phyloP scores from a whole-genome alignment of 2,329 filamentous ascomycete species.

The Cytospora mali region DNA sequence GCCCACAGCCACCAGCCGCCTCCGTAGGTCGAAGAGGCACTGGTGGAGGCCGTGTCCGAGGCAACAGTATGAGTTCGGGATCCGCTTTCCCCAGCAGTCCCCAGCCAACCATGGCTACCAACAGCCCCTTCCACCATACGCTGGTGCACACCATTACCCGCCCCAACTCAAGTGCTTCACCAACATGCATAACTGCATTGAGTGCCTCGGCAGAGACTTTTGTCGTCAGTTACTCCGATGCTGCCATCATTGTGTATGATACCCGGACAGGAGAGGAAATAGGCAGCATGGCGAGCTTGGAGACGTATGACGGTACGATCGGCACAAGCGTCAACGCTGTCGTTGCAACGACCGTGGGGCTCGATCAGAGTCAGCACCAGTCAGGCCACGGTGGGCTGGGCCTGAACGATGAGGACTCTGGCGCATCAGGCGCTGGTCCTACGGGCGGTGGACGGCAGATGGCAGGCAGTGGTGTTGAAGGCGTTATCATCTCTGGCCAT shows the following conservation, averaged over 20 bases:
- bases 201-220: slow-evolving; percentile 82
- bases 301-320: slow-evolving; percentile 85
- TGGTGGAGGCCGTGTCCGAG: slow-evolving; percentile 74
- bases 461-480: slow-evolving; percentile 81
- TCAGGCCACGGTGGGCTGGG: slow-evolving; percentile 54
- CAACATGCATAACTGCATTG: slow-evolving; percentile 92
- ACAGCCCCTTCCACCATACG: slow-evolving; percentile 83
- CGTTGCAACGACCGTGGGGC: slow-evolving; percentile 80
- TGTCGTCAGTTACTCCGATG: slow-evolving; percentile 90
- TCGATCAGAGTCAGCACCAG: slow-evolving; percentile 68
- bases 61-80: slow-evolving; percentile 92
- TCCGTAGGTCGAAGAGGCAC: slow-evolving; percentile 56
- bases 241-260: slow-evolving; percentile 88
- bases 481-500: slow-evolving; percentile 93
- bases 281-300: slow-evolving; percentile 87
- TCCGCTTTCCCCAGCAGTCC: slow-evolving; percentile 89
- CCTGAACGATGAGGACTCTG: slow-evolving; percentile 66
- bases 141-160: slow-evolving; percentile 85
- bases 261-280: slow-evolving; percentile 90
- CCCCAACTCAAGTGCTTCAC: slow-evolving; percentile 68
- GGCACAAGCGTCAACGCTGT: slow-evolving; percentile 86
- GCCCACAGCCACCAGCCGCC: slow-evolving; percentile 67
- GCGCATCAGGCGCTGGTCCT: slow-evolving; percentile 69
- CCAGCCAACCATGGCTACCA: slow-evolving; percentile 83
- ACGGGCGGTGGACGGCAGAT: slow-evolving; percentile 68